Evolutionary conservation across 257 asterid genomes (phyloP).

Genomic region (Solanum pennellii): DNA sequence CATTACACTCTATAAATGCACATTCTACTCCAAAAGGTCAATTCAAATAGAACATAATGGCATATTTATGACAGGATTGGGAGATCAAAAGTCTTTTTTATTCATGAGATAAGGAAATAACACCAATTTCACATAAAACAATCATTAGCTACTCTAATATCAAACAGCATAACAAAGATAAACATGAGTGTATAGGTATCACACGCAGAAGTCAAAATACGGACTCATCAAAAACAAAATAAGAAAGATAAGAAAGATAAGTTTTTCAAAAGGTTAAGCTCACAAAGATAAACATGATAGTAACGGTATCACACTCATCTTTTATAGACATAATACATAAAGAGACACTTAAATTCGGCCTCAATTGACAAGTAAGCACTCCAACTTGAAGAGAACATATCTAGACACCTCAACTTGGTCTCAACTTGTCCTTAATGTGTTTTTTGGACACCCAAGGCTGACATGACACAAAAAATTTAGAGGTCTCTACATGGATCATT

Average conservation of each 20-base stretch:
- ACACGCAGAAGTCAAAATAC: background rate
- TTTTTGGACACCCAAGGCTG: background rate
- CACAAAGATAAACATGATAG: background rate
- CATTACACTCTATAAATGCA: background rate
- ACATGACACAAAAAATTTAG: background rate
- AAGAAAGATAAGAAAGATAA: background rate
- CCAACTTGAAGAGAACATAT: background rate
- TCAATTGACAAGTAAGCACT: background rate
- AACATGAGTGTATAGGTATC: background rate
- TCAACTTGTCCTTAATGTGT: background rate
- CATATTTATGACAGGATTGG: background rate
- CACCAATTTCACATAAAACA: background rate
- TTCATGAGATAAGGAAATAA: background rate
- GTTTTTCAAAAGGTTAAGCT: background rate
- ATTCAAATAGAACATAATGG: background rate
- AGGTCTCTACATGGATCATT: background rate
- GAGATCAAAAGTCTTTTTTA: background rate
- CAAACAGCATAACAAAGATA: background rate
- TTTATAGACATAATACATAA: no score
- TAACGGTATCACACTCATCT: background rate
- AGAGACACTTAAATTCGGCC: no score
- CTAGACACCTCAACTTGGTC: background rate
- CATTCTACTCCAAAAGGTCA: background rate
- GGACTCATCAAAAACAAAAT: background rate
- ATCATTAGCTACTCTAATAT: background rate